Conservation (phyloP, 768 basidiomycete species). For the Suillus placidus region DNA sequence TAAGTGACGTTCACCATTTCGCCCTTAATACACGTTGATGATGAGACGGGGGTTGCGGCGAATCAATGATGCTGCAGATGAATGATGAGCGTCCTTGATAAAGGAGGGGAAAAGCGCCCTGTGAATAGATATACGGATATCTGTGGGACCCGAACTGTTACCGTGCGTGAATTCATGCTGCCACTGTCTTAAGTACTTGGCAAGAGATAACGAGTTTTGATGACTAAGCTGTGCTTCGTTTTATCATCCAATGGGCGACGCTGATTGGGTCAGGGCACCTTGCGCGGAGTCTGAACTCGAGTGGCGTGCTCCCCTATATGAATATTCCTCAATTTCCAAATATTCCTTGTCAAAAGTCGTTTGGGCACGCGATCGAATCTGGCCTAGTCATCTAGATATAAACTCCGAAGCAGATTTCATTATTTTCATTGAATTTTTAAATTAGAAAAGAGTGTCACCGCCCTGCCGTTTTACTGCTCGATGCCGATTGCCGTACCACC, state of each 20-base stretch:
- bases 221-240: conserved; percentile 14
- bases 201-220: conserved; percentile 15
- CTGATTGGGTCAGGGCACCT: neutral
- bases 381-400: too few species aligned
- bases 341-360: neutral
- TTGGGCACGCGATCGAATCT: neutral
- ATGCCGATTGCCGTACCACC: too few species aligned
- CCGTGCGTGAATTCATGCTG: conserved; percentile 8
- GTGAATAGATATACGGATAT: conserved; percentile 22
- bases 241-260: conserved; percentile 4
- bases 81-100: conserved; percentile 13
- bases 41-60: conserved; percentile 1
- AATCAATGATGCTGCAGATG: neutral
- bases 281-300: neutral
- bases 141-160: conserved; percentile 24
- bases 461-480: too few species aligned
- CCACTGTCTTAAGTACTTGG: conserved; percentile 5
- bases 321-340: neutral
- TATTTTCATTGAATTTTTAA: neutral
- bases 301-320: neutral
- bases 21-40: neutral
- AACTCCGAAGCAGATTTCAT: neutral
- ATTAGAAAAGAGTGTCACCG: neutral
- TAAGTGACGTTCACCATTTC: conserved; percentile 49
- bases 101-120: neutral